A percentile compares a stretch with the other conserved stretches of the same genome.
phyloP scores from a whole-genome alignment of 345 rosid species.

The Theobroma cacao region DNA sequence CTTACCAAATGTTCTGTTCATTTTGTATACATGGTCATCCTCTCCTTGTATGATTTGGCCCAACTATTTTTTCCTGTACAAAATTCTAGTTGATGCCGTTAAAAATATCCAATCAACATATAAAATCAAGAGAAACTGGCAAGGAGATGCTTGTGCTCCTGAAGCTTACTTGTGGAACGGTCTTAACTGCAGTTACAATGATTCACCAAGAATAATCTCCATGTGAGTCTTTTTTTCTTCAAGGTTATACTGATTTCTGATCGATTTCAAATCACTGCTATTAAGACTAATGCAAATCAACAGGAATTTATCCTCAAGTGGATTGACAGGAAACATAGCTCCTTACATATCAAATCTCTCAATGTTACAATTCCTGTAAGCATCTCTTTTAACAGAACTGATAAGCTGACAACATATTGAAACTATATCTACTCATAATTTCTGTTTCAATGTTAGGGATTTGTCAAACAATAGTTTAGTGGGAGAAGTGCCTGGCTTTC shows the following conservation, averaged over 20 bases:
- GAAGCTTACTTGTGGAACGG: conserved; percentile 26
- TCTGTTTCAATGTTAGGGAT: conserved; percentile 10
- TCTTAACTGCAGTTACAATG: conserved; percentile 25
- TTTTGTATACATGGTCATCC: background rate
- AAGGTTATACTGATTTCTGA: background rate
- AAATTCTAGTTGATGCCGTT: conserved; percentile 28
- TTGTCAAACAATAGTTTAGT: conserved; percentile 29
- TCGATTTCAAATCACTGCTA: background rate
- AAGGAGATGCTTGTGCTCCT: conserved; percentile 47
- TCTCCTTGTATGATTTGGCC: background rate
- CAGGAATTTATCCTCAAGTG: conserved; percentile 34
- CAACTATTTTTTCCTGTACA: background rate
- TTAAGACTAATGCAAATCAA: background rate
- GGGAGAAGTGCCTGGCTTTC: conserved; percentile 22
- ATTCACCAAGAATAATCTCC: conserved; percentile 20
- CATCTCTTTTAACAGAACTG: background rate
- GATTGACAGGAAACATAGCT: conserved; percentile 26
- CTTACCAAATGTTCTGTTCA: background rate
- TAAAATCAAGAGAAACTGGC: conserved; percentile 27
- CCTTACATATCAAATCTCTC: conserved; percentile 22
- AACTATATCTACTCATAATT: background rate
- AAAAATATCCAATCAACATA: conserved; percentile 22
- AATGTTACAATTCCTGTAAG: conserved; percentile 26
- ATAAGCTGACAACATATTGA: background rate
- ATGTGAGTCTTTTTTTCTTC: conserved; percentile 14